A percentile compares a stretch with the other conserved stretches of the same genome.
phyloP scores from a whole-genome alignment of 2,329 filamentous ascomycete genomes.

The Calycina marina region DNA sequence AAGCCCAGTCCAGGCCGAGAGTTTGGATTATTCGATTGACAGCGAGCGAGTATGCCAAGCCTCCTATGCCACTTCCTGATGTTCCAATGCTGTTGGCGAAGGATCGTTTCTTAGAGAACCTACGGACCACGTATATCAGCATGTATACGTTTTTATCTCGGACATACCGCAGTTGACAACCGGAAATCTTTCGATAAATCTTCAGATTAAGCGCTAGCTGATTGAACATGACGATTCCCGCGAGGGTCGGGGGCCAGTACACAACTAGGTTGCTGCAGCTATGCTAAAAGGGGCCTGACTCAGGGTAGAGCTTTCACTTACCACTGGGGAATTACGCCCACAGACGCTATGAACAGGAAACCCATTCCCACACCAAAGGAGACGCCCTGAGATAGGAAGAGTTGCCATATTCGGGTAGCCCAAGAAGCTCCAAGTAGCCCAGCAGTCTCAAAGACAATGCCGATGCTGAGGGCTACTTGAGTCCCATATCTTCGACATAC shows the following conservation, averaged over 20 bases:
- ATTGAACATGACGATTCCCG: no score
- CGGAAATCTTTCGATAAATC: no score
- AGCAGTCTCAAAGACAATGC: conserved; percentile 46
- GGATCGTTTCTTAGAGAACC: conserved; percentile 37
- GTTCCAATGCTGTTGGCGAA: conserved; percentile 51
- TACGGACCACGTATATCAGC: no score
- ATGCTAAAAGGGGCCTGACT: no score
- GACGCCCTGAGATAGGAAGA: conserved; percentile 61
- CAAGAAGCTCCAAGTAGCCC: conserved; percentile 60
- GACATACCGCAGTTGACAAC: no score
- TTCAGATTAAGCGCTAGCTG: no score
- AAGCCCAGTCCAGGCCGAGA: conserved; percentile 39
- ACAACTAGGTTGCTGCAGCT: no score
- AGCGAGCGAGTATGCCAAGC: conserved; percentile 38
- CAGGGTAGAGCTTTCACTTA: no score
- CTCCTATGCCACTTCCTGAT: conserved; percentile 57
- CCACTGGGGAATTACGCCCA: conserved; percentile 45
- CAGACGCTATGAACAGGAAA: conserved; percentile 55
- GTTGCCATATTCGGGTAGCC: conserved; percentile 54
- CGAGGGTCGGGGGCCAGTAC: no score
- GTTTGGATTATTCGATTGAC: conserved; percentile 39
- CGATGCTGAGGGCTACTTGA: conserved; percentile 45
- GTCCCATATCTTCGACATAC: conserved; percentile 46
- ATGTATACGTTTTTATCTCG: no score
- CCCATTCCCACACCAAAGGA: conserved; percentile 70